Evolutionary conservation across 2,329 filamentous ascomycete species (phyloP).

Genomic region (Apiospora sp.): DNA sequence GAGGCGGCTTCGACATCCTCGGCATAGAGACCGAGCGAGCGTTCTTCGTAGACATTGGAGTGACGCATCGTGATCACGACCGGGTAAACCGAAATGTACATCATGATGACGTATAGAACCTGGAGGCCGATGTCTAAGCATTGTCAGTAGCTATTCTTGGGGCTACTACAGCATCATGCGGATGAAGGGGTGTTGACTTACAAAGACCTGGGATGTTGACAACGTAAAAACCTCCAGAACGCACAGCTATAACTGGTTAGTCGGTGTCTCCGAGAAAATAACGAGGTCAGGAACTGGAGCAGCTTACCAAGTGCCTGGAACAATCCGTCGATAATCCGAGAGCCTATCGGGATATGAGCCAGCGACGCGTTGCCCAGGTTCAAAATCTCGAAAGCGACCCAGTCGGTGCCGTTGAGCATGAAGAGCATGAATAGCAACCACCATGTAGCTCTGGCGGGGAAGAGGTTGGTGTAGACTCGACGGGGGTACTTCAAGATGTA

Average conservation of each 20-base stretch:
- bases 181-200: neutral
- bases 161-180: neutral
- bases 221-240: slow-evolving; percentile 63
- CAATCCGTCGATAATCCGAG: slow-evolving; percentile 59
- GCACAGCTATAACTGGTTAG: slow-evolving; percentile 45
- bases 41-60: slow-evolving; percentile 77
- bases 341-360: slow-evolving; percentile 50
- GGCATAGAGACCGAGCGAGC: slow-evolving; percentile 67
- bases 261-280: neutral
- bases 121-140: slow-evolving; percentile 60
- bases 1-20: slow-evolving; percentile 40
- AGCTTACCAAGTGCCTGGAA: slow-evolving; percentile 55
- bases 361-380: slow-evolving; percentile 60
- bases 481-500: slow-evolving; percentile 49
- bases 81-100: slow-evolving; percentile 72
- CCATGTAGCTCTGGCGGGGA: slow-evolving; percentile 61
- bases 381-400: slow-evolving; percentile 60
- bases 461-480: slow-evolving; percentile 56
- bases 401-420: slow-evolving; percentile 49
- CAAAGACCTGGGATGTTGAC: slow-evolving; percentile 55
- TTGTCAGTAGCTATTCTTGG: neutral
- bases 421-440: slow-evolving; percentile 56
- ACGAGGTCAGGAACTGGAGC: slow-evolving; percentile 24
- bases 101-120: slow-evolving; percentile 69
- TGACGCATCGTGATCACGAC: slow-evolving; percentile 71